Evolutionary conservation across 495 filamentous ascomycete genomes (phyloP).

Genomic region (Hypoxylon fragiforme): DNA sequence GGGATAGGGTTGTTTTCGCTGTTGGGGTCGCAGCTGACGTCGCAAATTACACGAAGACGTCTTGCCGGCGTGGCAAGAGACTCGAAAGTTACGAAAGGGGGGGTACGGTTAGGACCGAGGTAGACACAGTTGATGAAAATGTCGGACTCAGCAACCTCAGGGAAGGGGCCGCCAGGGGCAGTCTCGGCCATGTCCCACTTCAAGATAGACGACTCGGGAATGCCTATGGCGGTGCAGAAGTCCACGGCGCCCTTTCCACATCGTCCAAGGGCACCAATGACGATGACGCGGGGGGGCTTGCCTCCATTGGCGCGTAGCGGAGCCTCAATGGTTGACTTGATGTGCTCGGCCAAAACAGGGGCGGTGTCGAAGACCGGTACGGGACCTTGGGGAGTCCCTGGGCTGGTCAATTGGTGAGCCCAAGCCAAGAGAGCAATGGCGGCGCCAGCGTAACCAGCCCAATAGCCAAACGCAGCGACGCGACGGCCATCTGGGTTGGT

Average conservation of each 20-base stretch:
- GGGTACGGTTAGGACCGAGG: conserved; percentile 61
- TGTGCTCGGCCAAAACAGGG: conserved; percentile 67
- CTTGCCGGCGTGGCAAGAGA: conserved; percentile 69
- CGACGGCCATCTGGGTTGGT: conserved; percentile 73
- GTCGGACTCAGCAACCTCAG: conserved; percentile 77
- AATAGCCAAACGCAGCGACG: conserved; percentile 76
- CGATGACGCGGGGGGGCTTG: conserved; percentile 56
- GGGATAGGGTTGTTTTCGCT: conserved; percentile 75
- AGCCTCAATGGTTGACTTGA: conserved; percentile 65
- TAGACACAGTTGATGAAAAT: conserved; percentile 97
- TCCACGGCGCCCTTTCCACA: conserved; percentile 87
- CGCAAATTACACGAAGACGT: conserved; percentile 82
- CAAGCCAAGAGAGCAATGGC: conserved; percentile 83
- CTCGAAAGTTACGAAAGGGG: conserved; percentile 72
- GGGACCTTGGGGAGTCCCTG: conserved; percentile 64
- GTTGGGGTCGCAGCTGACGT: conserved; percentile 78
- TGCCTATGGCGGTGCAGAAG: conserved; percentile 72
- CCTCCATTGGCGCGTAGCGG: conserved; percentile 55
- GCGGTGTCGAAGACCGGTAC: conserved; percentile 79
- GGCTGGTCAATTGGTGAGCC: conserved; percentile 82
- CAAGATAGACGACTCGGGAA: conserved; percentile 72
- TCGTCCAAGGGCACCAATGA: conserved; percentile 74
- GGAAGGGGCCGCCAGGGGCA: conserved; percentile 79
- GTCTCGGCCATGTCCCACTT: conserved; percentile 96
- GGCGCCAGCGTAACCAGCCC: conserved; percentile 80